Conservation (phyloP, 305 asterid genomes). For the Lippia alba region DNA sequence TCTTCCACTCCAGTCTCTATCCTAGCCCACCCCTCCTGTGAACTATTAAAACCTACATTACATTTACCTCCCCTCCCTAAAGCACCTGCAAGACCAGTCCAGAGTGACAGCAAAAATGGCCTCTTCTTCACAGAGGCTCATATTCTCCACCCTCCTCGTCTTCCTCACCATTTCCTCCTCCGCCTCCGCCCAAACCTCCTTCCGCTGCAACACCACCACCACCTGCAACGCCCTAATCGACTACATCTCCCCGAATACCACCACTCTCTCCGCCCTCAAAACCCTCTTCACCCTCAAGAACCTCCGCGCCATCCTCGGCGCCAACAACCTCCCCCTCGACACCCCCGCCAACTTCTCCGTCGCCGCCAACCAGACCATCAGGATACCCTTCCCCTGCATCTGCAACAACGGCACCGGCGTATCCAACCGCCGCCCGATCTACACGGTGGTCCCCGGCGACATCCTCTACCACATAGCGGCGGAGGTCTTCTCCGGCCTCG, state of each 20-base stretch:
- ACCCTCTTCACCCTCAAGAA: conserved; percentile 55
- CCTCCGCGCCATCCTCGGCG: conserved; percentile 70
- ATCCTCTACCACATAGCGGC: conserved; percentile 62
- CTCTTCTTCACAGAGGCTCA: neutral
- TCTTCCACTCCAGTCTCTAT: conserved; percentile 39
- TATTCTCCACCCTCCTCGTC: neutral
- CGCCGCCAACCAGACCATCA: conserved; percentile 43
- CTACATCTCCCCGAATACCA: conserved; percentile 67
- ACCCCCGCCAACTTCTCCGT: conserved; percentile 41
- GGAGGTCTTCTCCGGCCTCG: conserved; percentile 63
- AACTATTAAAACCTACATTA: neutral
- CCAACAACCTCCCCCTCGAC: conserved; percentile 56
- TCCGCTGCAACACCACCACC: conserved; percentile 49
- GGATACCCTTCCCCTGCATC: conserved; percentile 73
- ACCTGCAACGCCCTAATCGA: conserved; percentile 63
- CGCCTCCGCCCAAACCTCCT: conserved; percentile 42
- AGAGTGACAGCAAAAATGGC: conserved; percentile 25
- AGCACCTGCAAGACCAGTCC: too few relatives aligned
- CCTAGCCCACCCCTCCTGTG: neutral
- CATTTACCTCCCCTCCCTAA: too few relatives aligned
- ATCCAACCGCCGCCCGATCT: conserved; percentile 58
- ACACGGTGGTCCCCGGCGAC: conserved; percentile 65
- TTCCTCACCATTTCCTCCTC: conserved; percentile 27
- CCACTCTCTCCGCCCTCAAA: conserved; percentile 57
- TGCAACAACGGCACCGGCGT: conserved; percentile 67